Evolutionary conservation across 805 yeast genomes (phyloP), one percentile per base, ranked within the genome.

Genomic region (Cyberlindnera suaveolens): DNA sequence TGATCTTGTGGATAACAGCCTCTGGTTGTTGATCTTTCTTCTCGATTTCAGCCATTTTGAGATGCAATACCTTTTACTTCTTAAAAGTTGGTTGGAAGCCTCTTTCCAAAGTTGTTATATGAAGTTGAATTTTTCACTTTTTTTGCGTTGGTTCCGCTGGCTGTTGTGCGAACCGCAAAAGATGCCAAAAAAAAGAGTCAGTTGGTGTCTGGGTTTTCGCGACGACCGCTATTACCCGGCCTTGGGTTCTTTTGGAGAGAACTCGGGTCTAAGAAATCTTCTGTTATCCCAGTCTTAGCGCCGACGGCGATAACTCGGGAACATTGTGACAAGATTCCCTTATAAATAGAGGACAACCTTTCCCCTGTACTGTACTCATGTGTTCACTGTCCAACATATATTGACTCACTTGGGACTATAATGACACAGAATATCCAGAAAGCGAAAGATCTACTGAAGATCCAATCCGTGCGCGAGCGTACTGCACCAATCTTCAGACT

Each of bases 1-100:
- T 90, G 79, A 93, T 90, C 85, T 90, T 91, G 83, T 84, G 87
- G 80, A 86, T 76, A 70, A 79, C 81, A 69, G 79, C 81, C 71
- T 80, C 84, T 72, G 78, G 88, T 72, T 82, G 87, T 64, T 72
- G 78, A 72, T 87, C 87, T 72, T 85, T 93, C 79, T 85, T 82
- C 72, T 82, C 78, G 67, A 78, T 72, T 72, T 82, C 85, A 73
- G 90, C 81, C 93, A 85, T 85, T 63, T 58, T 71, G 57, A 48
- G 51, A 23, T 23, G 27, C 59, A 63, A 66, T 68, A 68, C 72
- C 72, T 68, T 70, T 68, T 67, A 50, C 43, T 48, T 64, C 50
- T 52, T 57, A 32, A 43, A 42, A 50, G 52, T 54, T 56, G 62
- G 61, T 55, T 58, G 32, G 11, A 38, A 29, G 29, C 18, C 10